A percentile compares a stretch with the other conserved stretches of the same genome.
These are phyloP conservation scores for Naganishia kalamii DNA, from an alignment of 768 basidiomycete species.

Conservation along the genomic window DNA sequence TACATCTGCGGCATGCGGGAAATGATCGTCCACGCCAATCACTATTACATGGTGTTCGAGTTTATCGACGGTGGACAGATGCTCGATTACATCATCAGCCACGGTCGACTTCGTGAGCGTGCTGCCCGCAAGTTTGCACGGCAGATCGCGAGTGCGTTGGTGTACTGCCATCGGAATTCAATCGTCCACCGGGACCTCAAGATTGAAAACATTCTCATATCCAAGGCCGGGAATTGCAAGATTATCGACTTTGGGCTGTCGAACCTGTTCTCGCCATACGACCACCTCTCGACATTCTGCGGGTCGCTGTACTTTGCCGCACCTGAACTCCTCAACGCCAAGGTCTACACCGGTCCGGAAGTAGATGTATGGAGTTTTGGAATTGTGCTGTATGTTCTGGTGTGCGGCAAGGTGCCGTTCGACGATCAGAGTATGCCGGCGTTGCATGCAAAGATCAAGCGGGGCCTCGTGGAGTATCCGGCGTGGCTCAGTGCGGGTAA, in stretches of 20 bases:
- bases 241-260: constrained; percentile 99
- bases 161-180: constrained; percentile 94
- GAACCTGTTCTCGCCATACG: constrained; percentile 78
- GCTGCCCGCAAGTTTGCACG: constrained; percentile 95
- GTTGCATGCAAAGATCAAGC: constrained; percentile 96
- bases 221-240: constrained; percentile 97
- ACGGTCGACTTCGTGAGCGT: constrained; percentile 87
- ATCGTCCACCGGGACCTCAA: constrained; percentile 97
- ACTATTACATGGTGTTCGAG: constrained; percentile 99
- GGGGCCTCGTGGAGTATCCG: constrained; percentile 92
- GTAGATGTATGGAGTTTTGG: constrained; percentile 99
- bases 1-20: constrained; percentile 99
- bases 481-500: constrained; percentile 89
- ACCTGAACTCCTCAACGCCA: constrained; percentile 92
- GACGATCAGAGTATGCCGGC: constrained; percentile 99
- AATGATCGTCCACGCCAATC: constrained; percentile 94
- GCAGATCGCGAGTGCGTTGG: constrained; percentile 90
- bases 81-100: constrained; percentile 99
- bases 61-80: constrained; percentile 99
- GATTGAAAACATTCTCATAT: constrained; percentile 99
- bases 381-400: constrained; percentile 92
- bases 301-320: constrained; percentile 98
- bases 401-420: constrained; percentile 97
- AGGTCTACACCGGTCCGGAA: constrained; percentile 93
- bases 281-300: constrained; percentile 88